Base-by-base conservation (phyloP, 345 rosid genomes). In the Toxicodendron radicans region DNA sequence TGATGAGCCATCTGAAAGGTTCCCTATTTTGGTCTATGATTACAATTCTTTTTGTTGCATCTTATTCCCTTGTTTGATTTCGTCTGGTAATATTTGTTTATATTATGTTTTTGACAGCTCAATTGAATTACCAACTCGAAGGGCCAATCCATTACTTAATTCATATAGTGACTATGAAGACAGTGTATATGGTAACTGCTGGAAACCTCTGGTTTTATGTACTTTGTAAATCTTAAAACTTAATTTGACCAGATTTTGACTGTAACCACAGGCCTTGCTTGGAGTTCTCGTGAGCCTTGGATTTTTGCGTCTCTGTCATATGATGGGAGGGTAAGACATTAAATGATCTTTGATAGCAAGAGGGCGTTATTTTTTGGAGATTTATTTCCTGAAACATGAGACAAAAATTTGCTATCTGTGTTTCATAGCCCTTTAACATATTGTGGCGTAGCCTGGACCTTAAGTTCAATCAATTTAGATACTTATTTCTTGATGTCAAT, bases 231-330 rank as follows among this genome's bases (percentile, higher is more conserved):
- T 46, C 10, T 53, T 72, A 32, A n/a, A 66, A 68, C 65, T 72
- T 56, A 32, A 56, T 56, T 70, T 78, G 58, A 78, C 54, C 23
- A 64, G 23, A 49, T 53, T 79, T 27, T 54, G 32, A 66, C 77
- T 74, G 1, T 68, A 65, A 76, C 71, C 27, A 49, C 83, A 93
- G 99, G 96, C 66, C 89, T 95, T 78, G 87, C 96, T 68, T 93
- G 98, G 99, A 93, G 98, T 80, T 83, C 87, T 64, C 89, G 90
- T 8, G 98, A 93, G 78, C 96, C 94, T 58, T 93, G 88, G 93
- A 79, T 93, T 64, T 95, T 91, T 80, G 96, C 98, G 52, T 91
- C 99, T 17, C 65, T 93, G 70, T 95, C 98, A 23, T 95, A 93
- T 66, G 96, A 95, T 84, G 99, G 97, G 71, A 86, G 97, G 92